Base-by-base conservation (phyloP, 2,329 filamentous ascomycete genomes). In the Aspergillus sp. region DNA sequence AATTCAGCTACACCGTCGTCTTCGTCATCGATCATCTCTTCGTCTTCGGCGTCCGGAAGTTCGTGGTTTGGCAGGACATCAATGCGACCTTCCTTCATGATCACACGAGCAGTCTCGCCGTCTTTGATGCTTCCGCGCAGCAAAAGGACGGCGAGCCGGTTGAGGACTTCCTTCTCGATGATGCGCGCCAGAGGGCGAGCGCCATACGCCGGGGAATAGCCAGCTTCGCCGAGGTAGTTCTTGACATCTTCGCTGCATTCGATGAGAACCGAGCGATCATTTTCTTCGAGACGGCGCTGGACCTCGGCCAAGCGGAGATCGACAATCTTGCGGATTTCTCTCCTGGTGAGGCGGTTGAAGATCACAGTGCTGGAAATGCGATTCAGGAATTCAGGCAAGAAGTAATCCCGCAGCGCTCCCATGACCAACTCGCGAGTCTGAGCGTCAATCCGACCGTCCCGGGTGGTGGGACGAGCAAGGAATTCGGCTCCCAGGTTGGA, bases 331-430 rank as follows among this genome's bases (percentile, higher is more conserved):
- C 91, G 81, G 51, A 98, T 98, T 64, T 98, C 91, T 36, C 64
- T 70, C 57, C 79, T 82, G 3, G 84, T 89, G 35, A 98, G 81
- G 29, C 91, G 83, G 71, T 98, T 98, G 76, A 98, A 98, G 66
- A 98, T 95, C 64, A 98, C 88, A 34, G 80, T 85, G 40, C 82
- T 91, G 64, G 77, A 89, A 69, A 98, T 96, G 57, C 91, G 85
- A 72, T 98, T 98, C 45, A 98, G 78, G 72, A 98, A 98, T 55
- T 98, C 91, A 19, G 91, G 91, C 2, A 98, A 71, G 77, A 98
- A 98, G 69, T 93, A 96, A 69, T 86, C 86, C 52, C 89, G 82
- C 24, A 98, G 74, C 4, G 88, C 78, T 33, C 77, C 81, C 80
- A 91, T 93, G 52, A 98, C 89, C 41, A 96, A 70, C 55, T 95